These are phyloP conservation scores for Trichopus zeylanicus DNA, from an alignment of 116 monocot genomes.

Conservation along the genomic window DNA sequence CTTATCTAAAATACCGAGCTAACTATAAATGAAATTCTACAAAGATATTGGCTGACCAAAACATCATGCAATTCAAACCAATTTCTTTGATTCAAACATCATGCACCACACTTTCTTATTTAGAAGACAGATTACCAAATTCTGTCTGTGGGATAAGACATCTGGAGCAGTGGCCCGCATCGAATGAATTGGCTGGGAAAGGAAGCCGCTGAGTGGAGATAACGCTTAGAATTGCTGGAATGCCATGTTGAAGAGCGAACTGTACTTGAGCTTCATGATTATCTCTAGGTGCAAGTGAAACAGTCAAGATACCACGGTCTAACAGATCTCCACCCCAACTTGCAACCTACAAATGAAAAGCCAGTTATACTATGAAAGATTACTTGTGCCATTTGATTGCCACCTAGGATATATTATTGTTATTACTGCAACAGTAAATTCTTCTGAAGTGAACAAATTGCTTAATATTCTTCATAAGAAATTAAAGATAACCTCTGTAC, in stretches of 20 bases:
- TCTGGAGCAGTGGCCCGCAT: slow-evolving; percentile 91
- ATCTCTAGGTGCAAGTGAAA: slow-evolving; percentile 95
- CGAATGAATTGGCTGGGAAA: slow-evolving; percentile 83
- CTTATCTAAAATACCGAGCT: too few relatives aligned
- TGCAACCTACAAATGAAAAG: slow-evolving; percentile 54
- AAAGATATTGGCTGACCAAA: too few relatives aligned
- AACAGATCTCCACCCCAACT: slow-evolving; percentile 97
- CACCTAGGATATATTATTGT: too few relatives aligned
- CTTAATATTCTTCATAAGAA: too few relatives aligned
- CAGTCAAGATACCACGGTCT: slow-evolving; percentile 66
- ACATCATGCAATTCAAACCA: too few relatives aligned
- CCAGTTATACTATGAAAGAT: too few relatives aligned
- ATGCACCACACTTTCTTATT: too few relatives aligned
- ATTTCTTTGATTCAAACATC: too few relatives aligned
- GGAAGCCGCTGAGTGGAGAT: slow-evolving; percentile 89
- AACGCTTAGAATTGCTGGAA: slow-evolving; percentile 86
- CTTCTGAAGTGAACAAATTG: too few relatives aligned
- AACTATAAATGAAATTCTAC: too few relatives aligned
- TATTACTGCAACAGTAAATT: too few relatives aligned
- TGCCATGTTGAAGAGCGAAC: slow-evolving; percentile 92
- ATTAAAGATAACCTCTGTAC: neutral
- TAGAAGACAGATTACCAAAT: slow-evolving; percentile 49
- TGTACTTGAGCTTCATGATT: slow-evolving; percentile 98
- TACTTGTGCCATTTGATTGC: too few relatives aligned
- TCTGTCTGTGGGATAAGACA: slow-evolving; percentile 91